phyloP scores from a whole-genome alignment of 2,329 filamentous ascomycete genomes.

The Plenodomus lindquistii region DNA sequence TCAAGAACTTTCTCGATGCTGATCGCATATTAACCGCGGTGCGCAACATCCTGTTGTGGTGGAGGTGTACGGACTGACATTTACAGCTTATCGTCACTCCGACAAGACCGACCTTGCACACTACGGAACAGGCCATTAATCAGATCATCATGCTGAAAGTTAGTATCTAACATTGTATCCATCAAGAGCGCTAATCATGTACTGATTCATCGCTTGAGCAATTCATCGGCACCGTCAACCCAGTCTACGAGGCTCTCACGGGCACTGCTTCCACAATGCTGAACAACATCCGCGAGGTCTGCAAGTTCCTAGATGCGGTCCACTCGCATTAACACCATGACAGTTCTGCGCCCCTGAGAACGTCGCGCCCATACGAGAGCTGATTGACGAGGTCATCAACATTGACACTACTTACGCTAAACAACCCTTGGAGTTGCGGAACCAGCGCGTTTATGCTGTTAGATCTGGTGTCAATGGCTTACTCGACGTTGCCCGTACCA shows the following conservation, averaged over 20 bases:
- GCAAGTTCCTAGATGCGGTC: slow-evolving; percentile 9
- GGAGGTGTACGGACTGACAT: slow-evolving; percentile 14
- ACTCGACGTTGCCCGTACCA: slow-evolving; percentile 84
- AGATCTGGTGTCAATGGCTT: slow-evolving; percentile 84
- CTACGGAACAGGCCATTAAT: slow-evolving; percentile 81
- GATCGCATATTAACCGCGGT: slow-evolving; percentile 80
- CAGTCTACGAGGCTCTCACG: slow-evolving; percentile 69
- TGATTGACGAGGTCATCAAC: slow-evolving; percentile 75
- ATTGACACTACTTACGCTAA: slow-evolving; percentile 78
- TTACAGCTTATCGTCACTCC: slow-evolving; percentile 71
- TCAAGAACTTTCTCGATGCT: slow-evolving; percentile 76
- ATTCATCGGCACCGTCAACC: slow-evolving; percentile 70
- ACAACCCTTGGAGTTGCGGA: slow-evolving; percentile 80
- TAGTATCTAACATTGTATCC: too few relatives aligned
- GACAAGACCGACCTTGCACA: slow-evolving; percentile 65
- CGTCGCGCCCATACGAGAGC: slow-evolving; percentile 61
- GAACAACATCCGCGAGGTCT: slow-evolving; percentile 65
- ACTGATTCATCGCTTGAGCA: slow-evolving; percentile 39
- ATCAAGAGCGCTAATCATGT: too few relatives aligned
- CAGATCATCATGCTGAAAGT: slow-evolving; percentile 81
- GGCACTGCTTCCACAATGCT: slow-evolving; percentile 68
- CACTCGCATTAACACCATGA: not conserved
- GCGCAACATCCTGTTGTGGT: not conserved
- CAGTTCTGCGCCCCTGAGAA: slow-evolving; percentile 68
- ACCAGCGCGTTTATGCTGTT: slow-evolving; percentile 88